phyloP scores from a whole-genome alignment of 495 filamentous ascomycete genomes.

The Stereocaulon alpinum region DNA sequence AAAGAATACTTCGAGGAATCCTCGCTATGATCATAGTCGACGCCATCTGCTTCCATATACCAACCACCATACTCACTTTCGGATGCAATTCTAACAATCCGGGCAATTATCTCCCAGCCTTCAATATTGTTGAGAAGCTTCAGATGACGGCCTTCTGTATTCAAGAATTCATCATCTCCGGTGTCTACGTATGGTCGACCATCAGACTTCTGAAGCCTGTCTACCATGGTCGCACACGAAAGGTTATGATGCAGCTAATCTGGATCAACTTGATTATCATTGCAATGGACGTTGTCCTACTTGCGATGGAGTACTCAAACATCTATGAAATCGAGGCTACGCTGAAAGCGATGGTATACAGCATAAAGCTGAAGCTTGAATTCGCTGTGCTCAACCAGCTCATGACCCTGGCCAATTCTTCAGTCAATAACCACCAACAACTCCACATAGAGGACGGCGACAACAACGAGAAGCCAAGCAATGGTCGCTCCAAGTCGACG shows the following conservation, averaged over 20 bases:
- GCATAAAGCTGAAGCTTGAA: slow-evolving; percentile 56
- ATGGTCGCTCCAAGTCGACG: slow-evolving; percentile 21
- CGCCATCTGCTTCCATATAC: slow-evolving; percentile 38
- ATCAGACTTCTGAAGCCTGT: slow-evolving; percentile 40
- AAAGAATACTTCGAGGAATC: slow-evolving; percentile 33
- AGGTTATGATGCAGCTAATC: slow-evolving; percentile 44
- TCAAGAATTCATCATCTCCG: slow-evolving; percentile 49
- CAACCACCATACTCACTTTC: slow-evolving; percentile 41
- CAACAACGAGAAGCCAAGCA: slow-evolving; percentile 9
- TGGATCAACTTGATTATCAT: slow-evolving; percentile 45
- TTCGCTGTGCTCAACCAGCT: slow-evolving; percentile 49
- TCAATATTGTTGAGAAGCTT: slow-evolving; percentile 46
- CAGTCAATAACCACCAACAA: slow-evolving; percentile 21
- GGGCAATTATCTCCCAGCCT: slow-evolving; percentile 32
- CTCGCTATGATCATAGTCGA: slow-evolving; percentile 36
- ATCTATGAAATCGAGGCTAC: slow-evolving; percentile 46
- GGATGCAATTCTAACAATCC: slow-evolving; percentile 33
- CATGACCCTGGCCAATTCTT: slow-evolving; percentile 26
- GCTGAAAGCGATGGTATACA: slow-evolving; percentile 49
- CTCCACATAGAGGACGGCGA: slow-evolving; percentile 21
- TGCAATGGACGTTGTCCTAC: slow-evolving; percentile 37
- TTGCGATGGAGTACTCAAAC: slow-evolving; percentile 41
- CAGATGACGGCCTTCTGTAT: slow-evolving; percentile 47
- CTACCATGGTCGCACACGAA: slow-evolving; percentile 32
- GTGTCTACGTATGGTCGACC: slow-evolving; percentile 47